These are phyloP conservation scores for Helotiales sp. DNA, from an alignment of 2,329 filamentous ascomycete species.

Conservation along the genomic window DNA sequence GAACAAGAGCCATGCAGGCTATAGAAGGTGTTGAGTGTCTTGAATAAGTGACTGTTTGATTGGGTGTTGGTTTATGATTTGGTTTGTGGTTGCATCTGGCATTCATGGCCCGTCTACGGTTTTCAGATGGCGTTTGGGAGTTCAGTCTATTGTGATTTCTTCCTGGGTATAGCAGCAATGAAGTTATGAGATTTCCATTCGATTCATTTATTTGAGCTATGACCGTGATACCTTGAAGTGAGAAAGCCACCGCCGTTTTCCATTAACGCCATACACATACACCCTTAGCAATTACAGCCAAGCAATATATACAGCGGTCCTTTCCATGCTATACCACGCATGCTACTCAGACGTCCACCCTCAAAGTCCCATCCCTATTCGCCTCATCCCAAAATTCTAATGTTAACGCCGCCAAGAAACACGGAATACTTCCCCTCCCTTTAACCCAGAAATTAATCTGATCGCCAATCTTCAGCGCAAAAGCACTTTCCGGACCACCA, in stretches of 20 bases:
- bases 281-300: not conserved
- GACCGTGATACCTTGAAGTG: not conserved
- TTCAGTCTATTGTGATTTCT: not conserved
- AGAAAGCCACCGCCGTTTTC: slow-evolving; percentile 1
- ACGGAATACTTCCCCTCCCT: slow-evolving; percentile 89
- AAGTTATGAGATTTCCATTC: slow-evolving; percentile 4
- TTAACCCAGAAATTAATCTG: slow-evolving; percentile 96
- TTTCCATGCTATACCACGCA: not conserved
- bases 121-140: slow-evolving; percentile 6
- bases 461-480: slow-evolving; percentile 80
- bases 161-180: not conserved
- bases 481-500: slow-evolving; percentile 82
- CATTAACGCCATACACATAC: not conserved
- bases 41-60: not conserved
- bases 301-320: slow-evolving; percentile 4
- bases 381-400: slow-evolving; percentile 85
- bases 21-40: slow-evolving; percentile 64
- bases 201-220: not conserved
- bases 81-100: not conserved
- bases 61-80: not conserved
- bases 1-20: slow-evolving; percentile 71
- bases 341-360: slow-evolving; percentile 18
- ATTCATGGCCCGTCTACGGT: too few relatives aligned
- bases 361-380: slow-evolving; percentile 31
- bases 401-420: slow-evolving; percentile 87